Evolutionary conservation across 139 green algal species (phyloP).

Genomic region (Mychonastes homosphaera): DNA sequence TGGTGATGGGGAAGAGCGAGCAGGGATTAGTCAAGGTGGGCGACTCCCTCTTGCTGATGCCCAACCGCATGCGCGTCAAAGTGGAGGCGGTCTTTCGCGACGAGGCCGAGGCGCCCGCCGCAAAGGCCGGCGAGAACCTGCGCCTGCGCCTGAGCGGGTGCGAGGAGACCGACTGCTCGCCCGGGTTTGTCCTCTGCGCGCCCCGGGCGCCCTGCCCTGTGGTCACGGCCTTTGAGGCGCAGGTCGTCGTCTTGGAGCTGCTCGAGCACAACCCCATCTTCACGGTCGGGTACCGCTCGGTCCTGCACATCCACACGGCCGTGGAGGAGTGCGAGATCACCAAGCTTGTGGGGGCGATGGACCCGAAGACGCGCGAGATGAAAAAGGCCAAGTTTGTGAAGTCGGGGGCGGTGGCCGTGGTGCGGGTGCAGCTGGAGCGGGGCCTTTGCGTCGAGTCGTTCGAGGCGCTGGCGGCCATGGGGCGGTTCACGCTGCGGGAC

Average conservation of each 20-base stretch:
- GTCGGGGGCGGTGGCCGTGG: conserved; percentile 38
- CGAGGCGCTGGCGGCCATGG: conserved; percentile 58
- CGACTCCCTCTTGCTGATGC: conserved; percentile 77
- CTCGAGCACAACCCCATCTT: conserved; percentile 96
- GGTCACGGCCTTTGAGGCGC: conserved; percentile 68
- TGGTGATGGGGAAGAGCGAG: conserved; percentile 98
- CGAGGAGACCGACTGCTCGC: conserved; percentile 60
- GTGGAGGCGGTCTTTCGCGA: conserved; percentile 83
- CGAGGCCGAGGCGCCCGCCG: conserved; percentile 72
- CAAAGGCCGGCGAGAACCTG: conserved; percentile 46
- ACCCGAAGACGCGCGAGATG: conserved; percentile 77
- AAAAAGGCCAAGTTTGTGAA: conserved; percentile 52
- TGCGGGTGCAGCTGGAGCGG: conserved; percentile 56
- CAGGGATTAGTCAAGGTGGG: conserved; percentile 69
- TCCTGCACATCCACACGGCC: conserved; percentile 79
- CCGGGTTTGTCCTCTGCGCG: conserved; percentile 87
- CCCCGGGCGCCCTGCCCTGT: conserved; percentile 50
- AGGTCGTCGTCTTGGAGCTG: conserved; percentile 52
- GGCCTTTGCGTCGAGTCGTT: conserved; percentile 87
- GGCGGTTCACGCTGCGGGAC: conserved; percentile 88
- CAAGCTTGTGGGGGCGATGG: conserved; percentile 56
- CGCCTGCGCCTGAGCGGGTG: background rate
- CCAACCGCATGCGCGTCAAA: conserved; percentile 86
- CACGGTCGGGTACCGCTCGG: conserved; percentile 57
- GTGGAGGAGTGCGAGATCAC: conserved; percentile 95